Conservation (phyloP, 2,329 filamentous ascomycete species). For the Metarhizium rileyi region DNA sequence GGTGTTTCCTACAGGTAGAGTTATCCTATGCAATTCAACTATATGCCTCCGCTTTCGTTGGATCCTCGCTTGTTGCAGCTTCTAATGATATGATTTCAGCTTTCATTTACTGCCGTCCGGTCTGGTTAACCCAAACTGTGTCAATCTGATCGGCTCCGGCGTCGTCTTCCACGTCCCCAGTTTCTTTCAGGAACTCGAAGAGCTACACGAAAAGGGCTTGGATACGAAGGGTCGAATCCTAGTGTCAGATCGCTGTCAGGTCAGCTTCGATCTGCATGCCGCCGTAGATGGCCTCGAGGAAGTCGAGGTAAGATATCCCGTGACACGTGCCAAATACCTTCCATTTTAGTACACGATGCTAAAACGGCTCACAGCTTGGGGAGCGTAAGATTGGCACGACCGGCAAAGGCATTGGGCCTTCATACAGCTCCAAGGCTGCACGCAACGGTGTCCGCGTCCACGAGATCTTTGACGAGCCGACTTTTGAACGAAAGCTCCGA, state of each 20-base stretch:
- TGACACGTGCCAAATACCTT: slow-evolving; percentile 3
- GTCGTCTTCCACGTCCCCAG: slow-evolving; percentile 50
- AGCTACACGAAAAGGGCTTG: slow-evolving; percentile 23
- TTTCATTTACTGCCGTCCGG: slow-evolving; percentile 59
- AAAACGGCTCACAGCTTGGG: neutral
- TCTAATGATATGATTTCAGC: slow-evolving; percentile 25
- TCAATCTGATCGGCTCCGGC: slow-evolving; percentile 65
- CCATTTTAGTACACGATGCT: slow-evolving; percentile 4
- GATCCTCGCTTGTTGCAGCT: neutral
- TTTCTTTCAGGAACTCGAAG: slow-evolving; percentile 32
- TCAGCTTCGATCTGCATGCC: slow-evolving; percentile 56
- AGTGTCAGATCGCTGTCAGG: too few relatives aligned
- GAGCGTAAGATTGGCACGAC: slow-evolving; percentile 26
- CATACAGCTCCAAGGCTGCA: slow-evolving; percentile 13
- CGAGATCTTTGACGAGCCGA: slow-evolving; percentile 56
- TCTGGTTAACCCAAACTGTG: slow-evolving; percentile 57
- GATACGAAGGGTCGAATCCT: slow-evolving; percentile 38
- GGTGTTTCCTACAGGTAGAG: slow-evolving; percentile 27
- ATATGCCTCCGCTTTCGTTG: too few relatives aligned
- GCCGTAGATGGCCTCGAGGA: slow-evolving; percentile 62
- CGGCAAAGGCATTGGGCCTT: slow-evolving; percentile 19
- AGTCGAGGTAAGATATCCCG: slow-evolving; percentile 31
- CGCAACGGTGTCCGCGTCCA: slow-evolving; percentile 57
- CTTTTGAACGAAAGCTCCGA: slow-evolving; percentile 58
- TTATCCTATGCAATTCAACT: neutral